A percentile compares a stretch with the other conserved stretches of the same genome.
Conservation (phyloP, 2,329 filamentous ascomycete genomes). For the Xylaria sp. region DNA sequence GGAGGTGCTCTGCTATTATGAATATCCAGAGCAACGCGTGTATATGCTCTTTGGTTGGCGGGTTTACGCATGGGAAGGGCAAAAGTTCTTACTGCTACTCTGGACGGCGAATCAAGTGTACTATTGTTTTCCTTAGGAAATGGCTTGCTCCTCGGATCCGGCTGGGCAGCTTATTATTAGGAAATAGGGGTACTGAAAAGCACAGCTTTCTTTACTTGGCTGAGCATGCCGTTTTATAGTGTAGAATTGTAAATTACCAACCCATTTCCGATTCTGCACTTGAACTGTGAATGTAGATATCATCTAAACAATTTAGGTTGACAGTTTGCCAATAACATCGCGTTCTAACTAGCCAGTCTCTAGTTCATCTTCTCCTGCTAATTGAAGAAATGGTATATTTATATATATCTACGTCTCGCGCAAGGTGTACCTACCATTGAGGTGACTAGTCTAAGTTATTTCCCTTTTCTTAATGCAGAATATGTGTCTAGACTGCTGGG, state of each 20-base stretch:
- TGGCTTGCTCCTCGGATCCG: conserved; percentile 43
- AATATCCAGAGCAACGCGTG: conserved; percentile 40
- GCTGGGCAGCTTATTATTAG: conserved; percentile 45
- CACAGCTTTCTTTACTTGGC: conserved; percentile 35
- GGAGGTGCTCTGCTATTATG: conserved; percentile 42
- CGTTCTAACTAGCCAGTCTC: neutral
- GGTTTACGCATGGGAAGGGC: conserved; percentile 45
- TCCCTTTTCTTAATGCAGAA: no score
- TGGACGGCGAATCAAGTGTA: conserved; percentile 46
- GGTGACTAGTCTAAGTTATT: no score
- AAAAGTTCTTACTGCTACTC: conserved; percentile 47
- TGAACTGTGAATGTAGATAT: conserved; percentile 1
- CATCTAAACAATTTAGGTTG: neutral
- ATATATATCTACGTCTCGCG: no score
- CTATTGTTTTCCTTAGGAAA: conserved; percentile 48
- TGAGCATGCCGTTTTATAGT: conserved; percentile 33
- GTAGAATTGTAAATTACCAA: conserved; percentile 39
- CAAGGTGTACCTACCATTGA: no score
- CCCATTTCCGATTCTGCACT: conserved; percentile 24
- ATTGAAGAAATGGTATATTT: no score
- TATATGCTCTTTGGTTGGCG: conserved; percentile 43
- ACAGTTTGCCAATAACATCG: neutral
- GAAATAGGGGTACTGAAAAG: conserved; percentile 49
- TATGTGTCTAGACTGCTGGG: no score
- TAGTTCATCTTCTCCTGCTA: neutral